These are phyloP conservation scores for Blastobotrys capitulatus DNA, from an alignment of 1,139 yeast species.

Conservation along the genomic window DNA sequence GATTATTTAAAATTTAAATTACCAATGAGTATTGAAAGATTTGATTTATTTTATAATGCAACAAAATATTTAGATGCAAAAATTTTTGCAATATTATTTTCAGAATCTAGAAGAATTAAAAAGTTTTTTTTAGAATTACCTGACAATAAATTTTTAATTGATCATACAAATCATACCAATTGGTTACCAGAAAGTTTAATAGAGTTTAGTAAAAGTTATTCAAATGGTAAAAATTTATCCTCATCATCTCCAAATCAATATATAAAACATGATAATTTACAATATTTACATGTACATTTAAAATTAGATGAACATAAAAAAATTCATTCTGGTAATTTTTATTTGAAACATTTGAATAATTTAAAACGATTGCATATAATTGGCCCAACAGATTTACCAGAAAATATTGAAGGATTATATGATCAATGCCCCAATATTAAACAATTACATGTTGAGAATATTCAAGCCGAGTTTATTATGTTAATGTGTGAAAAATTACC, in stretches of 20 bases:
- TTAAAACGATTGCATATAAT: slow-evolving; percentile 5
- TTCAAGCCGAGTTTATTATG: slow-evolving; percentile 1
- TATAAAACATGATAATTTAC: not conserved
- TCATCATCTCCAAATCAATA: not conserved
- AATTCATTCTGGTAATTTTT: slow-evolving; percentile 1
- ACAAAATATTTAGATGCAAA: not conserved
- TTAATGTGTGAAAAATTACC: slow-evolving; percentile 9
- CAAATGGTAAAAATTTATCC: too few species aligned
- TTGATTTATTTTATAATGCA: slow-evolving; percentile 1
- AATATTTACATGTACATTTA: slow-evolving; percentile 7
- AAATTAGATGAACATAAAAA: not conserved
- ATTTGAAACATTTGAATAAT: slow-evolving; percentile 3
- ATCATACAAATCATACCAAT: slow-evolving; percentile 6
- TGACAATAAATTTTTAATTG: too few species aligned
- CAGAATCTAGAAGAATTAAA: slow-evolving; percentile 4
- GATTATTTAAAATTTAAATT: not conserved
- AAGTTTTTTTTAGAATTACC: slow-evolving; percentile 2
- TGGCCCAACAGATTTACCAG: slow-evolving; percentile 2
- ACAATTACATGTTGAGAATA: slow-evolving; percentile 10
- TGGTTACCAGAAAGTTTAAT: slow-evolving; percentile 9
- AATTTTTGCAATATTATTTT: not conserved
- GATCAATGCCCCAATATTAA: not conserved
- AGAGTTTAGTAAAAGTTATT: slow-evolving; percentile 6
- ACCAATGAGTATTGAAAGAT: slow-evolving; percentile 5
- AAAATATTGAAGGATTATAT: slow-evolving; percentile 3